A percentile compares a stretch with the other conserved stretches of the same genome.
phyloP scores from a whole-genome alignment of 495 filamentous ascomycete species.

The Amniculicola lignicola region DNA sequence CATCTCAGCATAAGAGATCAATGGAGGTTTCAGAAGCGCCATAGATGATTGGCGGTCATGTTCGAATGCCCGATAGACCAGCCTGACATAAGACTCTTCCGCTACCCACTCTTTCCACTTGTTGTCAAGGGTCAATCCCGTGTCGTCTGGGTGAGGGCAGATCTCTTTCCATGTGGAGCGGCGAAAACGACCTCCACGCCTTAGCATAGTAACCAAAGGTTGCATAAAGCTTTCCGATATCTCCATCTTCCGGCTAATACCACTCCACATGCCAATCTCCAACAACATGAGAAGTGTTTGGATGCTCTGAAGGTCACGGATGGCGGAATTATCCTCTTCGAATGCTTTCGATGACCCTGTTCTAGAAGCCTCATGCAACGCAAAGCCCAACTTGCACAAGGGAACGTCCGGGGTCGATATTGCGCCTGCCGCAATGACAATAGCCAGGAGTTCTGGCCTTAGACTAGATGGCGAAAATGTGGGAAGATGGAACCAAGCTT shows the following conservation, averaged over 20 bases:
- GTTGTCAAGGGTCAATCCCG: slow-evolving; percentile 48
- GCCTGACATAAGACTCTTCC: slow-evolving; percentile 42
- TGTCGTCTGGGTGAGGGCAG: slow-evolving; percentile 46
- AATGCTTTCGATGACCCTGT: slow-evolving; percentile 50
- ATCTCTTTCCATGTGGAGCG: slow-evolving; percentile 50
- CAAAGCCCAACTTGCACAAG: slow-evolving; percentile 60
- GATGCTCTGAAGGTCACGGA: slow-evolving; percentile 53
- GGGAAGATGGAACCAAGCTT: slow-evolving; percentile 57
- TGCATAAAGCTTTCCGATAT: slow-evolving; percentile 61
- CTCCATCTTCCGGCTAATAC: slow-evolving; percentile 64
- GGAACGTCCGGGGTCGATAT: slow-evolving; percentile 54
- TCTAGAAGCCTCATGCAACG: slow-evolving; percentile 59
- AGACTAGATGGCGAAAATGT: slow-evolving; percentile 49
- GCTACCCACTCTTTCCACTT: slow-evolving; percentile 60
- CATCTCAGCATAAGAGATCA: slow-evolving; percentile 64
- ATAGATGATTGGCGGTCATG: slow-evolving; percentile 60
- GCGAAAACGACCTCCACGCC: slow-evolving; percentile 43
- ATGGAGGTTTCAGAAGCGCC: slow-evolving; percentile 53
- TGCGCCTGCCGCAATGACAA: slow-evolving; percentile 55
- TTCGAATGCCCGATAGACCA: slow-evolving; percentile 56
- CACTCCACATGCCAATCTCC: slow-evolving; percentile 64
- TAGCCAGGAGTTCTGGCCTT: slow-evolving; percentile 55
- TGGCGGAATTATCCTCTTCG: slow-evolving; percentile 57
- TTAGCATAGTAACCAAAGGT: slow-evolving; percentile 50
- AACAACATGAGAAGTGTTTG: slow-evolving; percentile 56